Evolutionary conservation across 2,329 filamentous ascomycete genomes (phyloP), one percentile per base, ranked within the genome.

Genomic region (Paecilomyces fulvus): DNA sequence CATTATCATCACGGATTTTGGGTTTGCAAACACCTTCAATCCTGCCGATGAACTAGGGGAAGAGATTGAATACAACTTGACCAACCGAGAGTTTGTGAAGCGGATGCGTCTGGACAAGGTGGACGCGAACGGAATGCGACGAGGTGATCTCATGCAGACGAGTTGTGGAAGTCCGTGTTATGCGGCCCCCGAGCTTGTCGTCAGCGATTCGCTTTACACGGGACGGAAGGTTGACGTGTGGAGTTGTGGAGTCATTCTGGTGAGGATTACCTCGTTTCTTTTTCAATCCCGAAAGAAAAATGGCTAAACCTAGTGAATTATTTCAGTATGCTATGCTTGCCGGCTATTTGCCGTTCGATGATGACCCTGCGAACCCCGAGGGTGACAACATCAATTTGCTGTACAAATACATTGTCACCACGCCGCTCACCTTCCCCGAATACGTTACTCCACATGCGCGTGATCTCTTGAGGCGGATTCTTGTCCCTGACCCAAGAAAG

Each of bases 1-100:
- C 77, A 97, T 99, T 68, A 99, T 99, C 75, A 99, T 99, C 69
- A 99, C 94, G 14, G 94, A 99, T 75, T 99, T 99, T 74, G 94
- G 94, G 17, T 99, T 99, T 71, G 94, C 94, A 64, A 99, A 99
- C 74, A 97, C 92, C 0, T 99, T 99, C 69, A 89, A 96, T 68
- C 84, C 94, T 0, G 77, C 79, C 33, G 94, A 99, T 68, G 91
- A 96, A 70, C 80, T 99, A 43, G 84, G 83, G 3, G 90, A 96
- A 58, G 92, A 96, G 58, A 88, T 96, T 62, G 94, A 97, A 73
- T 83, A 90, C 66, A 89, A 91, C 61, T 77, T 99, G 21, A 83
- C 84, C 25, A 92, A 96, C 68, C 88, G 90, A 62, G 92, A 96
- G 17, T 94, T 87, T 68, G 88, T 97, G 59, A 92, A 92, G 76